Evolutionary conservation across 495 filamentous ascomycete species (phyloP).

Genomic region (Penicillium argentinense): DNA sequence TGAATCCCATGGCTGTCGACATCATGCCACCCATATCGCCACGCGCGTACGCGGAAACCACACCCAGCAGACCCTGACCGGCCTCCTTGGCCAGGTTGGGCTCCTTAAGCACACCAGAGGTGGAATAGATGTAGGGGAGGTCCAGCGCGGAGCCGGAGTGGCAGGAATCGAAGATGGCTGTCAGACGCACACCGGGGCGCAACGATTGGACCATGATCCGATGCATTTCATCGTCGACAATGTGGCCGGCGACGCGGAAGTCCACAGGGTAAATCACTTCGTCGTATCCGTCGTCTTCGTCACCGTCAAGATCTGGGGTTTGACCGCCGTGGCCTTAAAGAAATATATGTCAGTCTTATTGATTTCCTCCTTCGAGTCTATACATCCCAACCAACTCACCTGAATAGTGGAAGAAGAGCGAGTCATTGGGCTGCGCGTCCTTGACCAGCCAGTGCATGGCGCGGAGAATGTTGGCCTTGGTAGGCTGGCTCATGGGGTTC

Average conservation of each 20-base stretch:
- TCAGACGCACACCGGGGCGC: slow-evolving; percentile 81
- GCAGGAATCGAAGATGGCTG: slow-evolving; percentile 99
- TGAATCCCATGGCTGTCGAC: slow-evolving; percentile 76
- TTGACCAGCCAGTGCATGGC: slow-evolving; percentile 99
- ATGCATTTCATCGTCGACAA: slow-evolving; percentile 99
- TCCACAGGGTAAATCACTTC: slow-evolving; percentile 98
- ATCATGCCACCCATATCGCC: slow-evolving; percentile 86
- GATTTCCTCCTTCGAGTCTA: background rate
- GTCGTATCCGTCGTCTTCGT: slow-evolving; percentile 94
- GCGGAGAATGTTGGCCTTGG: slow-evolving; percentile 90
- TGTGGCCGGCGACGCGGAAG: slow-evolving; percentile 85
- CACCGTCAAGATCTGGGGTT: slow-evolving; percentile 92
- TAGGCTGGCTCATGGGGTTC: slow-evolving; percentile 95
- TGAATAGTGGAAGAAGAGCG: slow-evolving; percentile 98
- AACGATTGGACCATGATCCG: slow-evolving; percentile 90
- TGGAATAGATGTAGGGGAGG: slow-evolving; percentile 96
- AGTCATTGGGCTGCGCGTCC: slow-evolving; percentile 90
- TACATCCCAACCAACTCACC: slow-evolving; percentile 56
- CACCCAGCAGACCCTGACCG: slow-evolving; percentile 86
- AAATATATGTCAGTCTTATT: slow-evolving; percentile 1
- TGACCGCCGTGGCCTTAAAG: slow-evolving; percentile 86
- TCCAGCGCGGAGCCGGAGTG: slow-evolving; percentile 96
- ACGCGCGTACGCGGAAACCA: slow-evolving; percentile 84
- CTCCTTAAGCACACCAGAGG: slow-evolving; percentile 93
- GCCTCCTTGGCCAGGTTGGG: slow-evolving; percentile 98